Conservation (phyloP, 129 eudicot genomes). For the Oenanthe sinensis region DNA sequence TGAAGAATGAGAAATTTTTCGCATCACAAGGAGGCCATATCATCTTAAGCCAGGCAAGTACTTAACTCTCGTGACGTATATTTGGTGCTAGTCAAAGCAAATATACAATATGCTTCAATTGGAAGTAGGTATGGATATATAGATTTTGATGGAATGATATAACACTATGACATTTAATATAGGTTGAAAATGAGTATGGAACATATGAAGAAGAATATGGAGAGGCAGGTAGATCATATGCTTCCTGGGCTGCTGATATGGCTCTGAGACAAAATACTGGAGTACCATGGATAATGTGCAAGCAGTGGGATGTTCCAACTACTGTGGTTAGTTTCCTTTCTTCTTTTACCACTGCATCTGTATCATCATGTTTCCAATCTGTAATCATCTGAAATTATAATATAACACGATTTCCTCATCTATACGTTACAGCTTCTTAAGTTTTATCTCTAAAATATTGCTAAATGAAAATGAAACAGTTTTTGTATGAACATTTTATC, state of each 20-base stretch:
- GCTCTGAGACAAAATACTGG: conserved; percentile 83
- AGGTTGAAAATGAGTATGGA: conserved; percentile 98
- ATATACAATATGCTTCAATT: neutral
- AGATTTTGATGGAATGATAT: neutral
- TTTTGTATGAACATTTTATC: no score
- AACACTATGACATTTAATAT: neutral
- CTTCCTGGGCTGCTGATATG: conserved; percentile 91
- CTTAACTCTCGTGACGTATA: neutral
- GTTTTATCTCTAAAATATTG: no score
- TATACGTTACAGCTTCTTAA: no score
- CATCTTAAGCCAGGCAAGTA: conserved; percentile 86
- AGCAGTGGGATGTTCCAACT: conserved; percentile 86
- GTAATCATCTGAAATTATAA: neutral
- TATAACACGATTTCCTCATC: no score
- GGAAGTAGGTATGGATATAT: neutral
- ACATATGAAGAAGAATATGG: conserved; percentile 76
- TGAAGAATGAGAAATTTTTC: conserved; percentile 87
- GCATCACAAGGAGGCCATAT: conserved; percentile 99
- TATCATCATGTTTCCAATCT: neutral
- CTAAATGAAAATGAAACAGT: no score
- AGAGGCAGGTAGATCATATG: conserved; percentile 73
- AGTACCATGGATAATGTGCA: conserved; percentile 98
- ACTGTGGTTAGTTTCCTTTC: conserved; percentile 51
- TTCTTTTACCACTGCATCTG: neutral
- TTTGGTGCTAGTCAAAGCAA: neutral